Evolutionary conservation across 495 filamentous ascomycete genomes (phyloP).

Genomic region (Monascus purpureus): DNA sequence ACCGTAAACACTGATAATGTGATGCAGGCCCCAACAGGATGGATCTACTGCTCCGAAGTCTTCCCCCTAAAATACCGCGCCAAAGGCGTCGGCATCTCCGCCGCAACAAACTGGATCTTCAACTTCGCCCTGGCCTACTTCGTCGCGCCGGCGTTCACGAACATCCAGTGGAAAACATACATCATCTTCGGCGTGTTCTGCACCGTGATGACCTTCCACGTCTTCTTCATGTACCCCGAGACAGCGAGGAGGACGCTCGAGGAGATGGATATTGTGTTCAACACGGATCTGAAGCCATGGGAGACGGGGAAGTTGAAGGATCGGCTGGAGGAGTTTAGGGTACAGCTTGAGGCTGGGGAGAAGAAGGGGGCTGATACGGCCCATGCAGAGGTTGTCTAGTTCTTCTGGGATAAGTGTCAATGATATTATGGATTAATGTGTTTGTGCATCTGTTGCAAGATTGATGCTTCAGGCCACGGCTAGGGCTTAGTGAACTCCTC

Average conservation of each 20-base stretch:
- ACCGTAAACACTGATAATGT: constrained; percentile 4
- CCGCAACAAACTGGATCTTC: constrained; percentile 63
- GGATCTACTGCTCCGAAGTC: constrained; percentile 66
- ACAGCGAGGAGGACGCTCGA: constrained; percentile 58
- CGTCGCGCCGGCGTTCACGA: constrained; percentile 54
- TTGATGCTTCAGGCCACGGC: too few relatives aligned
- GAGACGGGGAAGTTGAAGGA: not conserved
- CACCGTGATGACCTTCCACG: constrained; percentile 44
- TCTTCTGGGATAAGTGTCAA: too few relatives aligned
- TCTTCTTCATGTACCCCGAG: constrained; percentile 58
- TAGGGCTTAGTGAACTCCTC: too few relatives aligned
- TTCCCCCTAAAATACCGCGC: constrained; percentile 64
- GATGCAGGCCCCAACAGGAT: constrained; percentile 46
- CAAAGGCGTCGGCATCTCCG: constrained; percentile 52
- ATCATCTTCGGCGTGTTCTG: constrained; percentile 67
- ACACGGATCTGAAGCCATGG: constrained; percentile 18
- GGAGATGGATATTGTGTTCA: constrained; percentile 42
- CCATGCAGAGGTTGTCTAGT: too few relatives aligned
- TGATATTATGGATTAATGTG: too few relatives aligned
- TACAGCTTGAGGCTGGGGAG: not conserved
- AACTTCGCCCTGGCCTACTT: constrained; percentile 63
- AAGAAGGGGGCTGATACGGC: not conserved
- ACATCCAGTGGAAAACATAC: constrained; percentile 59
- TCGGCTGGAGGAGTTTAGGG: not conserved
- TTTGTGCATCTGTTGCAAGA: too few relatives aligned